Evolutionary conservation across 1,284 basidiomycete genomes (phyloP).

Genomic region (Cerrena zonata): DNA sequence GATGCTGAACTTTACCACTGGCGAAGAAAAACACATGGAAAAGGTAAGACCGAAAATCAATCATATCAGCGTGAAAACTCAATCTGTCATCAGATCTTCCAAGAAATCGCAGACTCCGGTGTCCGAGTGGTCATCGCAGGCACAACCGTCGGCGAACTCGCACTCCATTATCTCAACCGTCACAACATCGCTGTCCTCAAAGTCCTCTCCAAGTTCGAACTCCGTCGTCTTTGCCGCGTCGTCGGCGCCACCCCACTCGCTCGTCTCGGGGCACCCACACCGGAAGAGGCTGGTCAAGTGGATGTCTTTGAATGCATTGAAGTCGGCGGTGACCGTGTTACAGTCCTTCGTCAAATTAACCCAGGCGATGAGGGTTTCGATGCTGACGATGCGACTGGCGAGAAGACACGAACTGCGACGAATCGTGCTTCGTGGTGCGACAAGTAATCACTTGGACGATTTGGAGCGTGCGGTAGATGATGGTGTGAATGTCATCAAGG

Average conservation of each 20-base stretch:
- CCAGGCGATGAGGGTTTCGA: constrained; percentile 57
- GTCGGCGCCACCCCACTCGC: constrained; percentile 95
- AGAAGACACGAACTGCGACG: constrained; percentile 84
- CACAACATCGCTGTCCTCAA: constrained; percentile 93
- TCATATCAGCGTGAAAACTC: background rate
- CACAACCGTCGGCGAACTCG: constrained; percentile 89
- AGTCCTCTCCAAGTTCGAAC: constrained; percentile 96
- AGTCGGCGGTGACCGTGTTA: constrained; percentile 96
- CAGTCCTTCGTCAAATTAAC: constrained; percentile 85
- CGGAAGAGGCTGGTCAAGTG: constrained; percentile 92
- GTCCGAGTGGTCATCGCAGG: constrained; percentile 93
- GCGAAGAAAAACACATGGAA: constrained; percentile 94
- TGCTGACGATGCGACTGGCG: constrained; percentile 37
- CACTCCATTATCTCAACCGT: constrained; percentile 94
- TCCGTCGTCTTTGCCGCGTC: constrained; percentile 89
- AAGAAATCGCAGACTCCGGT: constrained; percentile 94
- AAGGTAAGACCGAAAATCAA: constrained; percentile 64
- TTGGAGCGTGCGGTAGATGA: constrained; percentile 93
- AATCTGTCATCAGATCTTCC: constrained; percentile 74
- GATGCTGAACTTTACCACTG: constrained; percentile 91
- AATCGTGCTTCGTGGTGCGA: constrained; percentile 94
- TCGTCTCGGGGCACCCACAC: constrained; percentile 89
- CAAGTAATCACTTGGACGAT: constrained; percentile 91
- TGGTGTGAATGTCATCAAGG: constrained; percentile 94
- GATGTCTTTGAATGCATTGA: constrained; percentile 95